These are phyloP conservation scores for Trichophaea hybrida DNA, from an alignment of 2,329 filamentous ascomycete genomes.

Conservation along the genomic window DNA sequence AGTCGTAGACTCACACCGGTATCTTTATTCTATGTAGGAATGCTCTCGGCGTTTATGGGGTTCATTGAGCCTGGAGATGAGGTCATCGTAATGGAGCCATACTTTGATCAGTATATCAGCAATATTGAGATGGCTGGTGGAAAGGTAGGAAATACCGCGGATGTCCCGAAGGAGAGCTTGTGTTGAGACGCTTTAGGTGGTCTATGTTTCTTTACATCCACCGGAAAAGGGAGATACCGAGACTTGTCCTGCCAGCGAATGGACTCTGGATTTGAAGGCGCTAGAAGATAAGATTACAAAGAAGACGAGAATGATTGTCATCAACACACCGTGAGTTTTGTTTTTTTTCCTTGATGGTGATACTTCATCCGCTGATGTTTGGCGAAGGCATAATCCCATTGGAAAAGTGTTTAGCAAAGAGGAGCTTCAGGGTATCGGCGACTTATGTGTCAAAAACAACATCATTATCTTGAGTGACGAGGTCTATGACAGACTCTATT, in stretches of 20 bases:
- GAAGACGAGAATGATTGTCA: constrained; percentile 82
- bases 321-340: constrained; percentile 38
- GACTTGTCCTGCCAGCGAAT: constrained; percentile 75
- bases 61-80: constrained; percentile 92
- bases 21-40: constrained; percentile 39
- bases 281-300: constrained; percentile 68
- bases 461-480: constrained; percentile 87
- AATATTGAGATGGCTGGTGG: constrained; percentile 98
- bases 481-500: constrained; percentile 86
- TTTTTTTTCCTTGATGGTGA: background rate
- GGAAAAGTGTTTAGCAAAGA: constrained; percentile 83
- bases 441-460: constrained; percentile 80
- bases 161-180: background rate
- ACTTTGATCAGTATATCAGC: constrained; percentile 98
- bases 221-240: constrained; percentile 62
- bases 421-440: constrained; percentile 72
- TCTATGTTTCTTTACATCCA: constrained; percentile 89
- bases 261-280: constrained; percentile 72
- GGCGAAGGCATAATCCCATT: constrained; percentile 64
- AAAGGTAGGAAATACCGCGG: constrained; percentile 37
- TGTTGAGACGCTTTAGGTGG: constrained; percentile 34
- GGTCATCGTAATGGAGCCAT: constrained; percentile 95
- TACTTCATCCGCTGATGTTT: background rate
- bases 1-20: background rate
- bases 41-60: constrained; percentile 95